Evolutionary conservation across 2,329 filamentous ascomycete genomes (phyloP).

Genomic region (Venturia effusa): DNA sequence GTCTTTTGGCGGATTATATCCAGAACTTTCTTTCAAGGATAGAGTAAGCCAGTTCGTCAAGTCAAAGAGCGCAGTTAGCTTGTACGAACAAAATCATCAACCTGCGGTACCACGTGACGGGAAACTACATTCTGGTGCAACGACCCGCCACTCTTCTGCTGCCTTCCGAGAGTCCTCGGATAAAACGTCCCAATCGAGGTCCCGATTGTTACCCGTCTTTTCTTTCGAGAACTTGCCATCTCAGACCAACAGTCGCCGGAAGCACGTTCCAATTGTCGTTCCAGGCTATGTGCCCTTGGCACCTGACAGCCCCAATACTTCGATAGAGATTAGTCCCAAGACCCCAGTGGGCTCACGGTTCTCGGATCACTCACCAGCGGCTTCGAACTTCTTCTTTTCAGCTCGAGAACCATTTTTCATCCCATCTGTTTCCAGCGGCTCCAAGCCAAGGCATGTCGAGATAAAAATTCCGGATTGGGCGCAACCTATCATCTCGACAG

Average conservation of each 20-base stretch:
- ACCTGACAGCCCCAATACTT: slow-evolving; percentile 22
- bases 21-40: background rate
- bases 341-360: background rate
- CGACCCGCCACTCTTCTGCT: background rate
- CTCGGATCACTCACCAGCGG: slow-evolving; percentile 17
- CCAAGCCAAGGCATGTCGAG: slow-evolving; percentile 36
- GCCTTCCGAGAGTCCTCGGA: background rate
- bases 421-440: slow-evolving; percentile 16
- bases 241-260: slow-evolving; percentile 17
- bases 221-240: slow-evolving; percentile 16
- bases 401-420: slow-evolving; percentile 20
- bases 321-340: background rate
- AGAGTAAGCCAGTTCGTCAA: background rate
- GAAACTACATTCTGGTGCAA: background rate
- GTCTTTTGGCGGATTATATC: background rate
- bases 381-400: slow-evolving; percentile 20
- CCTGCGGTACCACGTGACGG: background rate
- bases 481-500: slow-evolving; percentile 26
- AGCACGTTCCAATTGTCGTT: slow-evolving; percentile 35
- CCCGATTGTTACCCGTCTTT: slow-evolving; percentile 1
- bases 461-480: slow-evolving; percentile 37
- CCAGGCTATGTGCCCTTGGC: slow-evolving; percentile 29
- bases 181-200: background rate
- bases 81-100: background rate
- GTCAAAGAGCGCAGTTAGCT: background rate